Evolutionary conservation across 306 rosid species (phyloP).

Genomic region (Fragaria nilgerrensis): DNA sequence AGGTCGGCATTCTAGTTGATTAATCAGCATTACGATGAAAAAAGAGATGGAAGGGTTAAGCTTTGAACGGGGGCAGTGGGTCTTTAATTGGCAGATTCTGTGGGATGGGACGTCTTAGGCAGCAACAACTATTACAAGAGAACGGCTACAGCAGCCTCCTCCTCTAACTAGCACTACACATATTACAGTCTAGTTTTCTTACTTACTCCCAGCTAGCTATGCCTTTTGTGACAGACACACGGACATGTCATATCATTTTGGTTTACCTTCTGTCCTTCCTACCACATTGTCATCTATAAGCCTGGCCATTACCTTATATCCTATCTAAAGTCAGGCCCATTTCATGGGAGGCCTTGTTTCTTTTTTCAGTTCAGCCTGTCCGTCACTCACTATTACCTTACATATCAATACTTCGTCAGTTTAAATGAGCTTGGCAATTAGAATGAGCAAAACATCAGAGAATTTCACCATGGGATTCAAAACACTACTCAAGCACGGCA

Average conservation of each 20-base stretch:
- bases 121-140: background rate
- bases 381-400: background rate
- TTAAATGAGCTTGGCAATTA: background rate
- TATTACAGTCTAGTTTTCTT: background rate
- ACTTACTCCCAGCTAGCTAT: background rate
- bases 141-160: background rate
- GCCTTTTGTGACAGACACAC: background rate
- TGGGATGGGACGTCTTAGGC: constrained; percentile 14
- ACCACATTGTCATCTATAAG: background rate
- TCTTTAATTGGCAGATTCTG: background rate
- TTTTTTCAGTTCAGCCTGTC: background rate
- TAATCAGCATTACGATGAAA: background rate
- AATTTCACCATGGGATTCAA: background rate
- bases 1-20: background rate
- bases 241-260: background rate
- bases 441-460: background rate
- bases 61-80: background rate
- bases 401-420: too few species aligned
- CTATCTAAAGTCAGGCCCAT: background rate
- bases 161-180: background rate
- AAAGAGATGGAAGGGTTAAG: background rate
- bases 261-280: background rate
- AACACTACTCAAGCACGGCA: background rate
- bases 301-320: background rate
- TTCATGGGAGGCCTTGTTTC: background rate